phyloP scores from a whole-genome alignment of 2,329 filamentous ascomycete genomes.

The Trichophyton mentagrophytes region DNA sequence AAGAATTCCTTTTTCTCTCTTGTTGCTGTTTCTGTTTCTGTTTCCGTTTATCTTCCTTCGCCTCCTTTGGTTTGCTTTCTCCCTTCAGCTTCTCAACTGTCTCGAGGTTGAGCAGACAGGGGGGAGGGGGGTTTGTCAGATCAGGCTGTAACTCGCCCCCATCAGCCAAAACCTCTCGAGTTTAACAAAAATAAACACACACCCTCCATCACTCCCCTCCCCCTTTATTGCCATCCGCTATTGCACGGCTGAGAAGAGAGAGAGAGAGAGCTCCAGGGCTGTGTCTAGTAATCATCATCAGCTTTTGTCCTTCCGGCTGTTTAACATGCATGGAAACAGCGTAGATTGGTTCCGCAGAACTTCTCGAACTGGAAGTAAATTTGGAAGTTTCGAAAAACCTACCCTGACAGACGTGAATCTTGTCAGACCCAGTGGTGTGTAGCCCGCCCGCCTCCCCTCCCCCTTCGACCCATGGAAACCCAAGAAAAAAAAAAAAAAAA shows the following conservation, averaged over 20 bases:
- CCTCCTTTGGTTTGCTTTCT: too few relatives aligned
- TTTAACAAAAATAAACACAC: too few relatives aligned
- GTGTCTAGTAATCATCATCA: too few relatives aligned
- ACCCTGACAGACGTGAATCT: conserved; percentile 1
- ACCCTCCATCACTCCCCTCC: too few relatives aligned
- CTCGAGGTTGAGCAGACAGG: background rate
- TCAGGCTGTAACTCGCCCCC: background rate
- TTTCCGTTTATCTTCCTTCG: background rate
- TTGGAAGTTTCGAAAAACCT: conserved; percentile 3
- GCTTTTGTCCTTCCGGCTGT: background rate
- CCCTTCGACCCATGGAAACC: background rate
- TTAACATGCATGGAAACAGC: background rate
- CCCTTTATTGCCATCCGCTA: background rate
- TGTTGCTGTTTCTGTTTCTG: background rate
- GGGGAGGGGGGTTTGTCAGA: background rate
- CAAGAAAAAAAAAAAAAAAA: background rate
- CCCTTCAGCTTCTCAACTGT: too few relatives aligned
- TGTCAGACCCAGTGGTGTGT: background rate
- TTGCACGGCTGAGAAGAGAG: background rate
- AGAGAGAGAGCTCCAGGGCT: background rate
- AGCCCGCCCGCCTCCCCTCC: background rate
- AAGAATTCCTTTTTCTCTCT: background rate
- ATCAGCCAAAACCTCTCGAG: too few relatives aligned
- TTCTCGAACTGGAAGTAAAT: conserved; percentile 5
- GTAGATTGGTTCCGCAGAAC: background rate